phyloP scores from a whole-genome alignment of 306 rosid species.

The Delonix regia region DNA sequence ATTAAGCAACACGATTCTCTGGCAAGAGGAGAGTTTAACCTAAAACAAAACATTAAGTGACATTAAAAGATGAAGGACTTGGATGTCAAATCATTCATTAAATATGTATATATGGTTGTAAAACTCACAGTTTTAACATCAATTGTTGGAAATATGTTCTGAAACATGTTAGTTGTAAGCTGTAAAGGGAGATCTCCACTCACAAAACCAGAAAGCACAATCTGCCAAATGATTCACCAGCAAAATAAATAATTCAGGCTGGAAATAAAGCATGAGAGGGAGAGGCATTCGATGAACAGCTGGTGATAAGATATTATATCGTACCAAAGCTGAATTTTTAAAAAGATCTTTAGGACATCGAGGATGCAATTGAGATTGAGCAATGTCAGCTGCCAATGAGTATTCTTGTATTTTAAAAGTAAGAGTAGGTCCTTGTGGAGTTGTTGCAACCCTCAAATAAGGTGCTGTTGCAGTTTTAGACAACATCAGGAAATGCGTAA shows the following conservation, averaged over 20 bases:
- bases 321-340: conserved; percentile 93
- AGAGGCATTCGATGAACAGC: conserved; percentile 5
- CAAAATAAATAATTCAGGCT: not conserved
- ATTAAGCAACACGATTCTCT: conserved; percentile 90
- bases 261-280: not conserved
- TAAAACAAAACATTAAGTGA: conserved; percentile 41
- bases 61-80: conserved; percentile 27
- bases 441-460: conserved; percentile 83
- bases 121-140: conserved; percentile 91
- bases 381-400: conserved; percentile 80
- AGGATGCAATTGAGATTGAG: conserved; percentile 76
- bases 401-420: conserved; percentile 80
- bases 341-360: conserved; percentile 93
- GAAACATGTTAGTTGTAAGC: conserved; percentile 84
- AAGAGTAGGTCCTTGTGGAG: conserved; percentile 99
- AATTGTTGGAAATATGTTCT: conserved; percentile 92
- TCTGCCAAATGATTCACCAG: conserved; percentile 47
- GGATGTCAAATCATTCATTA: conserved; percentile 8
- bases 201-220: conserved; percentile 93
- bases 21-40: conserved; percentile 94
- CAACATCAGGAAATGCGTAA: conserved; percentile 89
- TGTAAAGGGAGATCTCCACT: conserved; percentile 72
- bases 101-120: not conserved
- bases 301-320: conserved; percentile 8
- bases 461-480: conserved; percentile 81